phyloP scores from a whole-genome alignment of 2,329 filamentous ascomycete genomes.

The Cryoendolithus antarcticus region DNA sequence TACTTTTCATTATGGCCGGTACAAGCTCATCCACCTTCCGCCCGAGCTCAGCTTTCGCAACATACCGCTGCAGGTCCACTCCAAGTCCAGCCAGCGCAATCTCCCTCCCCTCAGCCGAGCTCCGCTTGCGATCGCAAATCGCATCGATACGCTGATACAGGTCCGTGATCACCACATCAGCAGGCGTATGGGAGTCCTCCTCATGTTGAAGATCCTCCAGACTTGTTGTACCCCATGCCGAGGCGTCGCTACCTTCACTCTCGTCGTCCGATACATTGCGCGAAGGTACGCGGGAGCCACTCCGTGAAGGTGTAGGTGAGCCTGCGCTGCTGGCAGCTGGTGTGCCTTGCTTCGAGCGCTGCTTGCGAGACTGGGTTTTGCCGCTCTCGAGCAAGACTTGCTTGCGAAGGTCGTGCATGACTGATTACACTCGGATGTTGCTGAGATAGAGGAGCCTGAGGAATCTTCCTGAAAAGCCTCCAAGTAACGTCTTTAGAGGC shows the following conservation, averaged over 20 bases:
- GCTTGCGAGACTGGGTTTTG: conserved; percentile 61
- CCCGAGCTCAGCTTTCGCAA: conserved; percentile 50
- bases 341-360: conserved; percentile 44
- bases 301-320: conserved; percentile 46
- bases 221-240: conserved; percentile 49
- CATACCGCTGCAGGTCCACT: conserved; percentile 56
- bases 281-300: conserved; percentile 47
- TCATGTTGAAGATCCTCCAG: conserved; percentile 51
- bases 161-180: conserved; percentile 47
- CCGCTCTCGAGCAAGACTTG: conserved; percentile 60
- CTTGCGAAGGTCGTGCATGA: conserved; percentile 39
- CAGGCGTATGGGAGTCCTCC: conserved; percentile 37
- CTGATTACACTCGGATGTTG: neutral
- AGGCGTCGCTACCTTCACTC: conserved; percentile 35
- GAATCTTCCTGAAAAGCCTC: neutral
- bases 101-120: conserved; percentile 59
- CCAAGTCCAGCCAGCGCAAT: conserved; percentile 49
- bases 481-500: neutral
- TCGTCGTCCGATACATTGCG: conserved; percentile 53
- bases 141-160: conserved; percentile 56
- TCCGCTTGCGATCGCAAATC: conserved; percentile 66
- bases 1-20: conserved; percentile 54
- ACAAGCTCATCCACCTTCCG: conserved; percentile 49
- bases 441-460: neutral
- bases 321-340: conserved; percentile 46